Evolutionary conservation across 2,329 filamentous ascomycete species (phyloP).

Genomic region (Metarhizium robertsii): DNA sequence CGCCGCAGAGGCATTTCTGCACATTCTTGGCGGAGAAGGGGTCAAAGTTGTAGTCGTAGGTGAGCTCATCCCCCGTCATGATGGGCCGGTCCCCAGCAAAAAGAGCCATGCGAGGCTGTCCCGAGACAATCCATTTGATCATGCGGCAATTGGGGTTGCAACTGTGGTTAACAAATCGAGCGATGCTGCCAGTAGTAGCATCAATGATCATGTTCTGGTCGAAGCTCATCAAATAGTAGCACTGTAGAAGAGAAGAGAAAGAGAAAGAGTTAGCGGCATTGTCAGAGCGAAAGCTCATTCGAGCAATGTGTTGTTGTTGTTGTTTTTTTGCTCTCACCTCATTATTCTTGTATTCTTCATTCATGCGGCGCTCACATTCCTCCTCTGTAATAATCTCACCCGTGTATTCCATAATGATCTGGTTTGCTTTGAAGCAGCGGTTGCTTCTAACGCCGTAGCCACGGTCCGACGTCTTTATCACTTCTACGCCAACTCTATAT

Average conservation of each 20-base stretch:
- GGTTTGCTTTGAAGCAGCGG: slow-evolving; percentile 74
- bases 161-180: slow-evolving; percentile 96
- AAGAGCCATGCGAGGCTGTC: slow-evolving; percentile 90
- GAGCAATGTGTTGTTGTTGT: background rate
- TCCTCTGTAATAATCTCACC: slow-evolving; percentile 95
- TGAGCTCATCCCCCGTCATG: slow-evolving; percentile 90
- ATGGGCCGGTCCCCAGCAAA: slow-evolving; percentile 88
- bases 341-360: slow-evolving; percentile 85
- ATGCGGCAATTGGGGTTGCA: slow-evolving; percentile 95
- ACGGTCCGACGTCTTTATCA: slow-evolving; percentile 80
- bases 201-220: slow-evolving; percentile 99
- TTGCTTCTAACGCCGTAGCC: slow-evolving; percentile 90
- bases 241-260: slow-evolving; percentile 39
- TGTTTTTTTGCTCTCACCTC: slow-evolving; percentile 47
- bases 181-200: slow-evolving; percentile 89
- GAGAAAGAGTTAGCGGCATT: background rate
- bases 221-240: slow-evolving; percentile 97
- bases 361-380: slow-evolving; percentile 91
- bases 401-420: slow-evolving; percentile 98
- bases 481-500: slow-evolving; percentile 89
- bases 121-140: slow-evolving; percentile 95
- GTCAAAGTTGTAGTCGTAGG: slow-evolving; percentile 79
- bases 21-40: slow-evolving; percentile 61
- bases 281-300: background rate
- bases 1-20: slow-evolving; percentile 56